phyloP scores from a whole-genome alignment of 2,329 filamentous ascomycete species.

The Aspergillus cejpii region DNA sequence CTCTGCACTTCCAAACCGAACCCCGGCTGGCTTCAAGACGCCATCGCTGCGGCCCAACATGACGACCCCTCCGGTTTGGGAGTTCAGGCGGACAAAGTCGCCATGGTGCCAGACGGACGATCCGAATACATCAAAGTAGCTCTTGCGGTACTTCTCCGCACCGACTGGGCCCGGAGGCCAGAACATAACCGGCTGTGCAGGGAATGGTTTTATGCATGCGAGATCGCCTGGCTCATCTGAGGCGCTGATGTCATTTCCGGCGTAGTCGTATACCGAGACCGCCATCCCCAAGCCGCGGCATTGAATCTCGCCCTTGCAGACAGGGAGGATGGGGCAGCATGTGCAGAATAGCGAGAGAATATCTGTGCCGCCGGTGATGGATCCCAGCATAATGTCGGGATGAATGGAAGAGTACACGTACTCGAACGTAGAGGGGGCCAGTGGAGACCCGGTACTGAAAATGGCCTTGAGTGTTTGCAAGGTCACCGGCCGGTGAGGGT shows the following conservation, averaged over 20 bases:
- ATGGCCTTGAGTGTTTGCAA: conserved; percentile 64
- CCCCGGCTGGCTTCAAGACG: conserved; percentile 83
- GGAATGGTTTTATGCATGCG: conserved; percentile 79
- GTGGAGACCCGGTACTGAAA: conserved; percentile 86
- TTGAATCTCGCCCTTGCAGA: conserved; percentile 68
- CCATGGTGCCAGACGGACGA: conserved; percentile 78
- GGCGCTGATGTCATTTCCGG: conserved; percentile 52
- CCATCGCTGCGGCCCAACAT: conserved; percentile 94
- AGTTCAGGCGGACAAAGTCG: conserved; percentile 74
- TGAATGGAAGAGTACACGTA: conserved; percentile 86
- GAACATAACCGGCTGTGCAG: conserved; percentile 84
- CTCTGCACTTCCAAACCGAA: conserved; percentile 87
- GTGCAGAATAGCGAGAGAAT: conserved; percentile 93
- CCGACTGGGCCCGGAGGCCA: conserved; percentile 62
- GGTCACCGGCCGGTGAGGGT: conserved; percentile 38
- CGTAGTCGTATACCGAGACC: conserved; percentile 52
- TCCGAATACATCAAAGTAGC: conserved; percentile 81
- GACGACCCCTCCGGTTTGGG: conserved; percentile 65
- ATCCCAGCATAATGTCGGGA: conserved; percentile 71
- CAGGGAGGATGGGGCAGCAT: conserved; percentile 68
- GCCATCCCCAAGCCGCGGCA: conserved; percentile 73
- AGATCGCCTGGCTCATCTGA: conserved; percentile 74
- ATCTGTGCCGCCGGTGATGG: conserved; percentile 93
- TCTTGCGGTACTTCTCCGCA: conserved; percentile 67
- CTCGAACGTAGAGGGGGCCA: conserved; percentile 85